phyloP scores from a whole-genome alignment of 2,329 filamentous ascomycete species.

The Botryosphaeria agaves region DNA sequence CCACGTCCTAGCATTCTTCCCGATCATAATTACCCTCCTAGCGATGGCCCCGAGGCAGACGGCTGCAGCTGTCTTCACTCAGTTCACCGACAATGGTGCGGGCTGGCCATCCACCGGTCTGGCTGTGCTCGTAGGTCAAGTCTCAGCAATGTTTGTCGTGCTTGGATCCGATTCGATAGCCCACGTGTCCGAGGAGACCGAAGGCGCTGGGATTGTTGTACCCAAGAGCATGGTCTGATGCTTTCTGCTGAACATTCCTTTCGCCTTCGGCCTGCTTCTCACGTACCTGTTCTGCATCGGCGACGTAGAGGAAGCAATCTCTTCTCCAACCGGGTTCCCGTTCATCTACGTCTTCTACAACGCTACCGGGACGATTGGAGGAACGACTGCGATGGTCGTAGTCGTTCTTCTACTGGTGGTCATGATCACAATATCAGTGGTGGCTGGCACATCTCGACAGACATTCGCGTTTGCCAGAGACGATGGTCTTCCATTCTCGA shows the following conservation, averaged over 20 bases:
- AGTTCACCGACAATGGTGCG: constrained; percentile 18
- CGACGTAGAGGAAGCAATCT: constrained; percentile 11
- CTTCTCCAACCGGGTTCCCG: constrained; percentile 15
- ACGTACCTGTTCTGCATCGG: constrained; percentile 18
- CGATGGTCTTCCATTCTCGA: constrained; percentile 10
- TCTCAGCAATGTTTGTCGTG: constrained; percentile 17
- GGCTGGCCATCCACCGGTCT: constrained; percentile 21
- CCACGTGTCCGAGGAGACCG: constrained; percentile 26
- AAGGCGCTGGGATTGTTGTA: constrained; percentile 21
- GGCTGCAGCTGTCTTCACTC: constrained; percentile 13
- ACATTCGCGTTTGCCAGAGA: constrained; percentile 13
- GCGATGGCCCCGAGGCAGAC: constrained; percentile 14
- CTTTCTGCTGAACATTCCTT: constrained; percentile 17
- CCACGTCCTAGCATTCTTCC: constrained; percentile 27
- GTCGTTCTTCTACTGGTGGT: constrained; percentile 9
- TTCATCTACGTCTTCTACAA: constrained; percentile 19
- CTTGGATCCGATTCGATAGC: constrained; percentile 19
- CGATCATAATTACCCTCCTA: constrained; percentile 22
- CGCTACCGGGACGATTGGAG: constrained; percentile 6
- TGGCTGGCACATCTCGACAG: constrained; percentile 9
- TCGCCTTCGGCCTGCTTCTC: constrained; percentile 19
- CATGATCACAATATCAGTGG: constrained; percentile 10
- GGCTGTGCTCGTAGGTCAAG: constrained; percentile 22
- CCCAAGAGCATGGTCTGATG: constrained; percentile 23
- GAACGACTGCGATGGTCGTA: constrained; percentile 9